phyloP scores from a whole-genome alignment of 1,139 yeast species.

The Sugiyamaella japonica region DNA sequence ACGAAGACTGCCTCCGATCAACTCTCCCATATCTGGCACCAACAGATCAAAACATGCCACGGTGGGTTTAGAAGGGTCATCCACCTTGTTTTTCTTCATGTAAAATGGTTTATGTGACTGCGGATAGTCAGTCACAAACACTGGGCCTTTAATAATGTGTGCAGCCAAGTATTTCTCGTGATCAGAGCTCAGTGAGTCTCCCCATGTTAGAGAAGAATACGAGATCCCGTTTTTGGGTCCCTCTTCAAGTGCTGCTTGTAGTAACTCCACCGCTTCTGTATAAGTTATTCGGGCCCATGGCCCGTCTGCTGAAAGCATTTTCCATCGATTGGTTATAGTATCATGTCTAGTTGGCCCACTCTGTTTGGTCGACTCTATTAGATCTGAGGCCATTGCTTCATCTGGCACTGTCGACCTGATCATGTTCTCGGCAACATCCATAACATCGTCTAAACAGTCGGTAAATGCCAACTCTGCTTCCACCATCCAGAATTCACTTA shows the following conservation, averaged over 20 bases:
- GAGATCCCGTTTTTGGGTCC: constrained; percentile 11
- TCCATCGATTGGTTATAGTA: constrained; percentile 36
- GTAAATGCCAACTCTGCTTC: constrained; percentile 86
- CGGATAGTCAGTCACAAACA: constrained; percentile 91
- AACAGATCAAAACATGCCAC: constrained; percentile 90
- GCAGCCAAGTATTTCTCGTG: constrained; percentile 93
- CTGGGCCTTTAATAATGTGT: constrained; percentile 64
- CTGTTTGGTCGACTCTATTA: constrained; percentile 41
- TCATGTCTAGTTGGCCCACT: constrained; percentile 36
- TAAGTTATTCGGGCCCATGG: constrained; percentile 77
- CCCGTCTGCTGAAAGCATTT: constrained; percentile 33
- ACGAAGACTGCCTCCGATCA: constrained; percentile 93
- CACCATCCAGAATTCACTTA: constrained; percentile 97
- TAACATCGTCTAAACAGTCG: constrained; percentile 57
- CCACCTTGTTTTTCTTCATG: constrained; percentile 57
- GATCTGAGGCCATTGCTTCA: constrained; percentile 43
- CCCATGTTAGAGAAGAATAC: constrained; percentile 54
- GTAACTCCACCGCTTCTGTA: constrained; percentile 63
- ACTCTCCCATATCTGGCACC: constrained; percentile 90
- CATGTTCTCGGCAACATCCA: constrained; percentile 69
- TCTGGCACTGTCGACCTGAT: constrained; percentile 53
- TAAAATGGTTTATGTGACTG: constrained; percentile 79
- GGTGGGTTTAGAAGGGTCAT: constrained; percentile 43
- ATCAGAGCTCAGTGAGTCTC: constrained; percentile 73
- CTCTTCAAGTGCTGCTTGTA: constrained; percentile 42